Conservation (phyloP, 371 early-diverging fungal genomes). For the Mortierella sp. region DNA sequence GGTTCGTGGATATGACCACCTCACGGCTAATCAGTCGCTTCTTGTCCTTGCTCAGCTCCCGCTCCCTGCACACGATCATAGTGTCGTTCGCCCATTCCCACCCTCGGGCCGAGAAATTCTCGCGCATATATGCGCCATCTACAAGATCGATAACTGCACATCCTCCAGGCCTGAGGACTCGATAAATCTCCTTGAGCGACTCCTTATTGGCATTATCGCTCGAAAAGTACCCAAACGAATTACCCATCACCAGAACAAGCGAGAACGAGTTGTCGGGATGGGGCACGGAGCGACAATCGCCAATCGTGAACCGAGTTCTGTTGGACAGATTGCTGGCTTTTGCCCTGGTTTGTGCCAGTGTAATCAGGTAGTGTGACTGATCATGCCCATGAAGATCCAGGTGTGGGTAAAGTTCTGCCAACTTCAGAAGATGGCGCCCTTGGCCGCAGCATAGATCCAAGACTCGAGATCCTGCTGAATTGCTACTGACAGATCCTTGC, state of each 20-base stretch:
- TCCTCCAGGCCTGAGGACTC: constrained; percentile 59
- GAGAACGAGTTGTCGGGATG: constrained; percentile 60
- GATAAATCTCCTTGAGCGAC: constrained; percentile 60
- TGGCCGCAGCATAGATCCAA: constrained; percentile 76
- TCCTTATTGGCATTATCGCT: constrained; percentile 20
- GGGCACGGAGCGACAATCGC: constrained; percentile 71
- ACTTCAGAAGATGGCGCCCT: constrained; percentile 65
- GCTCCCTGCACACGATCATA: constrained; percentile 73
- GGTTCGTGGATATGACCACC: constrained; percentile 59
- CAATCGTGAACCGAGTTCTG: constrained; percentile 63
- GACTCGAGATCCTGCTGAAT: constrained; percentile 33
- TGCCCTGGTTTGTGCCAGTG: constrained; percentile 61
- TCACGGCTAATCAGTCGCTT: constrained; percentile 64
- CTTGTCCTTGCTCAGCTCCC: constrained; percentile 62
- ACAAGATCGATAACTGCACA: constrained; percentile 59
- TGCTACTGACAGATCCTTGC: background rate
- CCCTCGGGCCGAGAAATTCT: constrained; percentile 61
- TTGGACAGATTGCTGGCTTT: background rate
- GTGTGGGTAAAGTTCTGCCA: constrained; percentile 63
- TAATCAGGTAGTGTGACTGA: constrained; percentile 66
- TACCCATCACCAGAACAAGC: constrained; percentile 69
- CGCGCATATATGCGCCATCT: constrained; percentile 67
- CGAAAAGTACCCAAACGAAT: constrained; percentile 71
- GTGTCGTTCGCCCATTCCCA: constrained; percentile 77
- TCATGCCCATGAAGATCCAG: constrained; percentile 65